Conservation (phyloP, 176 grass and related monocot genomes). For the Ensete glaucum region DNA sequence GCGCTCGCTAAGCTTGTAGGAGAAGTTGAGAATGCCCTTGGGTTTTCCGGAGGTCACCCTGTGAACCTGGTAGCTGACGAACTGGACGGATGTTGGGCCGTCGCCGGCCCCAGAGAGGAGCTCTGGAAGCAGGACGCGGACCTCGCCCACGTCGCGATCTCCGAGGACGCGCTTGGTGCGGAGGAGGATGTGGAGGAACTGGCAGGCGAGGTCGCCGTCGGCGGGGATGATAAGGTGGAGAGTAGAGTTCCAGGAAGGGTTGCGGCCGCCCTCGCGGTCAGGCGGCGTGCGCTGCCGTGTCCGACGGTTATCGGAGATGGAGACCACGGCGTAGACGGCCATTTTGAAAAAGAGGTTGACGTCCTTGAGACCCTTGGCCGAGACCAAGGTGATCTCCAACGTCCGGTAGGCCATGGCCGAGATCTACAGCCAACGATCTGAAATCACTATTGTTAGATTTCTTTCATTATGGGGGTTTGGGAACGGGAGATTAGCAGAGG, state of each 20-base stretch:
- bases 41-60: conserved; percentile 53
- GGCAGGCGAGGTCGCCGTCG: background rate
- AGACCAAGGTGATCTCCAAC: conserved; percentile 69
- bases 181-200: conserved; percentile 41
- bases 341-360: conserved; percentile 69
- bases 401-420: conserved; percentile 29
- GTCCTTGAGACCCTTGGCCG: conserved; percentile 75
- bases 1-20: conserved; percentile 59
- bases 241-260: conserved; percentile 63
- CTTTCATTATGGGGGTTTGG: no score
- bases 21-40: conserved; percentile 68
- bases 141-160: conserved; percentile 79
- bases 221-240: conserved; percentile 46
- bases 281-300: conserved; percentile 32
- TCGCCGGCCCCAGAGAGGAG: conserved; percentile 41
- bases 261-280: conserved; percentile 49
- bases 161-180: conserved; percentile 59
- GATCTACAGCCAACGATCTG: no score
- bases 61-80: conserved; percentile 70
- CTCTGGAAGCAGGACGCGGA: conserved; percentile 62
- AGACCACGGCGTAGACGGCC: conserved; percentile 68
- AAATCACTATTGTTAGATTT: no score
- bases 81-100: conserved; percentile 36
- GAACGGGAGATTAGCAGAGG: no score
- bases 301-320: conserved; percentile 45